These are phyloP conservation scores for Atkinsonella hypoxylon DNA, from an alignment of 2,329 filamentous ascomycete species.

Conservation along the genomic window DNA sequence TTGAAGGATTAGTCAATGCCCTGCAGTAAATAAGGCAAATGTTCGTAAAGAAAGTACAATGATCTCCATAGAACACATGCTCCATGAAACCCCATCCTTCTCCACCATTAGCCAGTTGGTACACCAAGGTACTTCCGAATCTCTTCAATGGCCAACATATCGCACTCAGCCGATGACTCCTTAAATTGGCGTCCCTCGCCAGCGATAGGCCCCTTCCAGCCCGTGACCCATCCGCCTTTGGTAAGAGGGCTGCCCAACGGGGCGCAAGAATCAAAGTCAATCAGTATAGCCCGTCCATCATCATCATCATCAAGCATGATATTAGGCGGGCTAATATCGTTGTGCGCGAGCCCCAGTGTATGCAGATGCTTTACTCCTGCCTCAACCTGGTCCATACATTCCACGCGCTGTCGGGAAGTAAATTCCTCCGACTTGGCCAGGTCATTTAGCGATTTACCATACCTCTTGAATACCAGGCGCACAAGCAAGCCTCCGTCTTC, in stretches of 20 bases:
- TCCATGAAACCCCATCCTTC: too few species aligned
- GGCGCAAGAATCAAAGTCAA: not conserved
- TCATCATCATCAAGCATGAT: not conserved
- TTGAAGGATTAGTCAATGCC: too few species aligned
- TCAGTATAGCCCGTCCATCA: not conserved
- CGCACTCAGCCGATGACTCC: not conserved
- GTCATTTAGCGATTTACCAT: not conserved
- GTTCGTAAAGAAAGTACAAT: too few species aligned
- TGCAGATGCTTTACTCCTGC: not conserved
- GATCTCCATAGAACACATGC: too few species aligned
- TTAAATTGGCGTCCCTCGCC: not conserved
- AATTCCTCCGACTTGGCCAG: not conserved
- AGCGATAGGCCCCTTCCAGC: not conserved
- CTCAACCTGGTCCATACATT: not conserved
- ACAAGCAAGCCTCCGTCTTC: not conserved
- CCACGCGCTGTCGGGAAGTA: not conserved
- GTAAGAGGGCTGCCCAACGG: not conserved
- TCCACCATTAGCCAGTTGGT: too few species aligned
- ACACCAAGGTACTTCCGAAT: not conserved
- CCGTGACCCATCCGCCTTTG: not conserved
- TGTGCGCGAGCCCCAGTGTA: not conserved
- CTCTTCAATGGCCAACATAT: not conserved
- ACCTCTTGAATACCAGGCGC: not conserved
- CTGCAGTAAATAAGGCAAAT: too few species aligned
- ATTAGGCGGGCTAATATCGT: not conserved